phyloP scores from a whole-genome alignment of 768 basidiomycete species.

The Rhodotorula graminis region DNA sequence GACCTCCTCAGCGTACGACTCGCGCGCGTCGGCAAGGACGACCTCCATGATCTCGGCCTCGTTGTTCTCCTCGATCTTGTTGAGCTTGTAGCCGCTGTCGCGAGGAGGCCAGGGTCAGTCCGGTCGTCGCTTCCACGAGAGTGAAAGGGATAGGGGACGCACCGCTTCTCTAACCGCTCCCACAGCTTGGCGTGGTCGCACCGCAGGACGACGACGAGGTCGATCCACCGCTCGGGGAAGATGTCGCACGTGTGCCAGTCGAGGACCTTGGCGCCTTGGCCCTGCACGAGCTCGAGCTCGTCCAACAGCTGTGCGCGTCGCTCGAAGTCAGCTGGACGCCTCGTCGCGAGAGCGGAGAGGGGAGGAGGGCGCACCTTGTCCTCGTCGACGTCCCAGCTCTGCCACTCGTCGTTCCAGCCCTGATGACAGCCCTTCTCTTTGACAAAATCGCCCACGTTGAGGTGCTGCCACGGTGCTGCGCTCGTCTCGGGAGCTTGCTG shows the following conservation, averaged over 20 bases:
- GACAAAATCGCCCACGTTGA: conserved; percentile 86
- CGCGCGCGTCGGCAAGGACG: conserved; percentile 77
- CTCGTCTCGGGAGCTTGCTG: conserved; percentile 53
- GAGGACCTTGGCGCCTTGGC: conserved; percentile 70
- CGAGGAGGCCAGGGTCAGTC: too few species aligned
- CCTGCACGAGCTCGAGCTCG: conserved; percentile 65
- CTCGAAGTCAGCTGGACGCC: not conserved
- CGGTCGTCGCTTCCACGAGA: not conserved
- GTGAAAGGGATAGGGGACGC: conserved; percentile 33
- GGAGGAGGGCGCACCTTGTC: conserved; percentile 66
- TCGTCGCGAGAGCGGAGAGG: not conserved
- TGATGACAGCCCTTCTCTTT: conserved; percentile 77
- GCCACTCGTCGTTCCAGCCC: conserved; percentile 90
- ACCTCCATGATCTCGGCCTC: conserved; percentile 97
- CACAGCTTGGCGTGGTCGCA: conserved; percentile 84
- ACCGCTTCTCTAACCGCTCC: conserved; percentile 88
- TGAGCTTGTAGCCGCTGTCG: conserved; percentile 60
- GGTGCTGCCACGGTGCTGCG: conserved; percentile 64
- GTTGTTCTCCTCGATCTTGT: conserved; percentile 97
- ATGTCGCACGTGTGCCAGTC: conserved; percentile 93
- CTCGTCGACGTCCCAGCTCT: conserved; percentile 87
- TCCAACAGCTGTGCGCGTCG: conserved; percentile 64
- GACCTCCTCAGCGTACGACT: conserved; percentile 78
- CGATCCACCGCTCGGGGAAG: conserved; percentile 94
- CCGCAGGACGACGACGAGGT: conserved; percentile 84